Evolutionary conservation across 441 rosid species (phyloP).

Genomic region (Theobroma grandiflorum): DNA sequence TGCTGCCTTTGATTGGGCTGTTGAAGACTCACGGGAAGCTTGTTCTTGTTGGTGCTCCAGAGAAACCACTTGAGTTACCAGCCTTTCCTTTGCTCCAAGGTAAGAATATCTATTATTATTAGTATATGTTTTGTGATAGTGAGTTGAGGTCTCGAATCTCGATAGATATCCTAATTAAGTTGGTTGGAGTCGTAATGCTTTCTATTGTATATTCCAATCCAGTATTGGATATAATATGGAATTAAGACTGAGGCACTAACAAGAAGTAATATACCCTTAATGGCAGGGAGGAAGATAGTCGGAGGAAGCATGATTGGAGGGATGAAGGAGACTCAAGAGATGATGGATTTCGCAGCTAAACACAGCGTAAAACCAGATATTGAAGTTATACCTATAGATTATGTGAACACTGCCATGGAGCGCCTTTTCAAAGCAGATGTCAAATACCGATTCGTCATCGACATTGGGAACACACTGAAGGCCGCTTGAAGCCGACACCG

Average conservation of each 20-base stretch:
- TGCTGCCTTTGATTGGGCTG: conserved; percentile 35
- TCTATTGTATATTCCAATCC: background rate
- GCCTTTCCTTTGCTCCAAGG: conserved; percentile 24
- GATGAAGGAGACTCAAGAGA: conserved; percentile 26
- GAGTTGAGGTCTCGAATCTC: background rate
- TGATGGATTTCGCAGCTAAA: conserved; percentile 26
- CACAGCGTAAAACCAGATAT: conserved; percentile 28
- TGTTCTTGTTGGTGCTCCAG: conserved; percentile 33
- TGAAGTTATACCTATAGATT: conserved; percentile 29
- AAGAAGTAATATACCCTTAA: too few species aligned
- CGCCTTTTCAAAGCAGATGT: conserved; percentile 24
- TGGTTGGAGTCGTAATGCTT: too few species aligned
- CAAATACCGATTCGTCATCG: conserved; percentile 28
- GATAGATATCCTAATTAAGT: too few species aligned
- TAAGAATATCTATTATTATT: background rate
- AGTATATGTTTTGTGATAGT: too few species aligned
- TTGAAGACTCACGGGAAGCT: conserved; percentile 37
- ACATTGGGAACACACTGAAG: conserved; percentile 18
- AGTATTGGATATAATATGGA: background rate
- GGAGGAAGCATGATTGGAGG: conserved; percentile 23
- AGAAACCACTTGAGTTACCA: conserved; percentile 38
- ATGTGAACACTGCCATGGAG: conserved; percentile 28
- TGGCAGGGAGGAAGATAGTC: conserved; percentile 18
- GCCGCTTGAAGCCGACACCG: background rate
- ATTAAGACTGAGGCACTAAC: background rate